phyloP scores from a whole-genome alignment of 768 basidiomycete species.

The Lactarius psammicola region DNA sequence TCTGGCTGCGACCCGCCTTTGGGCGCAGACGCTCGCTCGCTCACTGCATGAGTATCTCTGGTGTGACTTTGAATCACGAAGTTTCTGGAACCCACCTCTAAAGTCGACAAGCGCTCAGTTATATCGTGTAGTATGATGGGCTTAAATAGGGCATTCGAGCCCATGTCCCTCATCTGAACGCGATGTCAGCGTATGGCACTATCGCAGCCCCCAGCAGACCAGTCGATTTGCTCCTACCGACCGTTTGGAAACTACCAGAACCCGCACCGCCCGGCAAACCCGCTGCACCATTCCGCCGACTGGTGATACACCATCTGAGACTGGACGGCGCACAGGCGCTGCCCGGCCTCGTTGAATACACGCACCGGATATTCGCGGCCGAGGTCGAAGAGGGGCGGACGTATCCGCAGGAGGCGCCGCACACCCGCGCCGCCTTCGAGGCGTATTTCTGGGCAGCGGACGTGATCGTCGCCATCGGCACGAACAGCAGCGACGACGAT shows the following conservation, averaged over 20 bases:
- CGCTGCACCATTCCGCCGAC: conserved; percentile 35
- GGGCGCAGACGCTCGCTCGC: neutral
- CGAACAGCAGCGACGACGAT: conserved; percentile 14
- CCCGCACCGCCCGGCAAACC: conserved; percentile 27
- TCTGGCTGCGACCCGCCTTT: neutral
- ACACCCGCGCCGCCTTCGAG: conserved; percentile 55
- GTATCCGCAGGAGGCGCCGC: conserved; percentile 74
- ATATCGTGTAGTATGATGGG: neutral
- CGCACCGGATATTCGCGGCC: conserved; percentile 61
- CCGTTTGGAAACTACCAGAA: conserved; percentile 44
- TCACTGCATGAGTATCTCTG: neutral
- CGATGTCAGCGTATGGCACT: conserved; percentile 77
- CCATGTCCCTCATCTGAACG: neutral
- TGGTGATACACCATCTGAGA: conserved; percentile 37
- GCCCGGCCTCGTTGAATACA: conserved; percentile 57
- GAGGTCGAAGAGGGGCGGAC: conserved; percentile 76
- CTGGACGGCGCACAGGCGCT: conserved; percentile 34
- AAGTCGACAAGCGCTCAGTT: neutral
- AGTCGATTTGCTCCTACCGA: conserved; percentile 43
- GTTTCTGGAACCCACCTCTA: neutral
- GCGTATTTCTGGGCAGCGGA: conserved; percentile 78
- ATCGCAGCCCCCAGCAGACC: conserved; percentile 40
- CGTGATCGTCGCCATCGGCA: conserved; percentile 63
- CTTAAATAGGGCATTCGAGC: neutral
- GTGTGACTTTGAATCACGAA: neutral